phyloP scores from a whole-genome alignment of 169 alveolate genomes.

The Babesia bigemina region DNA sequence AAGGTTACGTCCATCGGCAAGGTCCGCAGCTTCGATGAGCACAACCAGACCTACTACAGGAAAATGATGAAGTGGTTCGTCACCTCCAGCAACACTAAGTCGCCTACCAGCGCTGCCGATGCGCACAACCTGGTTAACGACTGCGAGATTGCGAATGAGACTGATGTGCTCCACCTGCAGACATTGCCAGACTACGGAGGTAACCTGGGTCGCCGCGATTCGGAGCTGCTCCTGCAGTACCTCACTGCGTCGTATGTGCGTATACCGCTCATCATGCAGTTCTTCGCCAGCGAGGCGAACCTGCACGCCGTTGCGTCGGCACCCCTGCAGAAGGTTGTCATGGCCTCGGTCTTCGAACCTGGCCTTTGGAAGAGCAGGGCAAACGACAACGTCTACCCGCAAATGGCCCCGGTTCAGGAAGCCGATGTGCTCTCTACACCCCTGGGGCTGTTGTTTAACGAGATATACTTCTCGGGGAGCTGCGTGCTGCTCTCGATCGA shows the following conservation, averaged over 20 bases:
- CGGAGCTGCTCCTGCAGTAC: conserved; percentile 81
- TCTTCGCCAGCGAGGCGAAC: conserved; percentile 79
- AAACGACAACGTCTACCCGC: conserved; percentile 57
- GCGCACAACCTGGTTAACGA: conserved; percentile 59
- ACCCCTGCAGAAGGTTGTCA: conserved; percentile 75
- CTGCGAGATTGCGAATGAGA: conserved; percentile 73
- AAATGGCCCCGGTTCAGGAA: conserved; percentile 71
- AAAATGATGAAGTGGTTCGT: conserved; percentile 65
- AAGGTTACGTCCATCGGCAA: conserved; percentile 51
- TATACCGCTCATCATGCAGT: conserved; percentile 82
- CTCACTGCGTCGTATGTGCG: conserved; percentile 84
- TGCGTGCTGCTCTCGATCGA: conserved; percentile 51
- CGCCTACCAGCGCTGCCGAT: conserved; percentile 56
- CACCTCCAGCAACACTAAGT: conserved; percentile 34
- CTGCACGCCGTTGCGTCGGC: conserved; percentile 71
- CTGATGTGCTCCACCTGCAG: conserved; percentile 78
- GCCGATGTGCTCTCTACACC: conserved; percentile 76
- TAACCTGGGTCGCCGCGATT: conserved; percentile 76
- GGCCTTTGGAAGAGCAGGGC: conserved; percentile 75
- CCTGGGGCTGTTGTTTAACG: conserved; percentile 80
- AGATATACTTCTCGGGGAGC: conserved; percentile 68
- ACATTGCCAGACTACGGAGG: conserved; percentile 78
- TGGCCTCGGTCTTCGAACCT: conserved; percentile 82
- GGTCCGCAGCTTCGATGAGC: conserved; percentile 25
- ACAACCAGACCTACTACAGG: conserved; percentile 48